A percentile compares a stretch with the other conserved stretches of the same genome.
These are phyloP conservation scores for Tricholoma flavovirens DNA, from an alignment of 768 basidiomycete species.

Conservation along the genomic window DNA sequence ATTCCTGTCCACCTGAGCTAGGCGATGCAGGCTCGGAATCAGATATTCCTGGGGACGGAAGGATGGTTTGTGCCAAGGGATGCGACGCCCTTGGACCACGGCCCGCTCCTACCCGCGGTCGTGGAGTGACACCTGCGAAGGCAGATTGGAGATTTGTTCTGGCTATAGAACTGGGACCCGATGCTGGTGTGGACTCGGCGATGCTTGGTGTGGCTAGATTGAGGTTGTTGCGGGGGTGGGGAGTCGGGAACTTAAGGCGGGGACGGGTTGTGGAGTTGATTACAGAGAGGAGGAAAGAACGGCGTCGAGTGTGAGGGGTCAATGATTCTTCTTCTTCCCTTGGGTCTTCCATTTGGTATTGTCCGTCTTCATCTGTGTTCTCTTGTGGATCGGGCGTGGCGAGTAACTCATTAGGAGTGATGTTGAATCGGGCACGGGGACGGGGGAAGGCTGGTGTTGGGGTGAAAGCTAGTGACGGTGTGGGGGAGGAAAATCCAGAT, in stretches of 20 bases:
- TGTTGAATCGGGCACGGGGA: constrained; percentile 55
- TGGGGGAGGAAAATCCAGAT: constrained; percentile 48
- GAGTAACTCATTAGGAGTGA: constrained; percentile 37
- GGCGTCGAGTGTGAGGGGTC: constrained; percentile 68
- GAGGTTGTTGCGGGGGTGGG: constrained; percentile 44
- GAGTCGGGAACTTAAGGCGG: constrained; percentile 58
- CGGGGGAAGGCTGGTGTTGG: constrained; percentile 65
- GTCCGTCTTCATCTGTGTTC: constrained; percentile 15
- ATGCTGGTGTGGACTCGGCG: constrained; percentile 30
- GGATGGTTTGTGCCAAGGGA: constrained; percentile 54
- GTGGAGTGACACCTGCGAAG: constrained; percentile 62
- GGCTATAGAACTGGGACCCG: constrained; percentile 26
- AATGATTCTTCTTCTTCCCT: constrained; percentile 35
- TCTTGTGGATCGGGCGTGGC: constrained; percentile 29
- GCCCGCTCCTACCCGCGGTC: constrained; percentile 34
- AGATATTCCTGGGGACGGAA: constrained; percentile 34
- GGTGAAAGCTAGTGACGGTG: constrained; percentile 52
- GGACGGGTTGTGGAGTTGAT: constrained; percentile 81
- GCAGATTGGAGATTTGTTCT: constrained; percentile 38
- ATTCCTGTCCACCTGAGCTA: constrained; percentile 15
- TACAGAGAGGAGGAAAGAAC: constrained; percentile 78
- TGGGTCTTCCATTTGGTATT: constrained; percentile 18
- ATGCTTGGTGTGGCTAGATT: constrained; percentile 28
- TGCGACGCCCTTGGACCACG: constrained; percentile 45
- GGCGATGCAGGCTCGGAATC: constrained; percentile 29